A percentile compares a stretch with the other conserved stretches of the same genome.
Conservation (phyloP, 257 asterid species). For the Solanum ossicruentum region DNA sequence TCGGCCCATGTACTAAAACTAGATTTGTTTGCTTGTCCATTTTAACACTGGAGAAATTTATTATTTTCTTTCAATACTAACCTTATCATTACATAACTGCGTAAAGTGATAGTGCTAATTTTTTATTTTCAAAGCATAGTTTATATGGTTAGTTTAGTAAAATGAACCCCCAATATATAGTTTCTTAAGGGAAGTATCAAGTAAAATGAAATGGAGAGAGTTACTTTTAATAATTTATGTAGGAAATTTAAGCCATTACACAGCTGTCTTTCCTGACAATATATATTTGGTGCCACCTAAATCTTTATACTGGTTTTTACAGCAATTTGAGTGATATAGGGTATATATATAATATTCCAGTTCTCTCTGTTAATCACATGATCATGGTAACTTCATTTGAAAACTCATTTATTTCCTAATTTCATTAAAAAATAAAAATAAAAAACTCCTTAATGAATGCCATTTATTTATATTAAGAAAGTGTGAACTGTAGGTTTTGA, state of each 20-base stretch:
- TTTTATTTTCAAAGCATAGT: neutral
- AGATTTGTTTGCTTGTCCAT: neutral
- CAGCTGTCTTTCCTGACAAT: neutral
- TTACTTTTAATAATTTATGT: neutral
- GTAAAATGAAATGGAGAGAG: neutral
- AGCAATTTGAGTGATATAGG: neutral
- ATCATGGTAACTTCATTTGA: neutral
- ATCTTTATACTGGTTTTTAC: neutral
- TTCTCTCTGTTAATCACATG: neutral
- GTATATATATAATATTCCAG: neutral
- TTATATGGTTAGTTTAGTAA: neutral
- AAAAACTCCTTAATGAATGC: neutral
- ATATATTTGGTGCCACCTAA: neutral
- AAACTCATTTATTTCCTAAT: neutral
- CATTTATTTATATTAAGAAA: neutral
- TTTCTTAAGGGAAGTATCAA: neutral
- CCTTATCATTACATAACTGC: neutral
- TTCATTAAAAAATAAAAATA: too few species aligned
- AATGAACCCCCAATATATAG: neutral
- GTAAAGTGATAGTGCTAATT: neutral
- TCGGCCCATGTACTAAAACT: neutral
- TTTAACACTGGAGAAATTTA: neutral
- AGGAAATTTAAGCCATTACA: neutral
- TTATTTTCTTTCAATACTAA: neutral
- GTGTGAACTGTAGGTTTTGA: slow-evolving; percentile 49